Evolutionary conservation across 768 basidiomycete species (phyloP).

Genomic region (Mycena amicta): DNA sequence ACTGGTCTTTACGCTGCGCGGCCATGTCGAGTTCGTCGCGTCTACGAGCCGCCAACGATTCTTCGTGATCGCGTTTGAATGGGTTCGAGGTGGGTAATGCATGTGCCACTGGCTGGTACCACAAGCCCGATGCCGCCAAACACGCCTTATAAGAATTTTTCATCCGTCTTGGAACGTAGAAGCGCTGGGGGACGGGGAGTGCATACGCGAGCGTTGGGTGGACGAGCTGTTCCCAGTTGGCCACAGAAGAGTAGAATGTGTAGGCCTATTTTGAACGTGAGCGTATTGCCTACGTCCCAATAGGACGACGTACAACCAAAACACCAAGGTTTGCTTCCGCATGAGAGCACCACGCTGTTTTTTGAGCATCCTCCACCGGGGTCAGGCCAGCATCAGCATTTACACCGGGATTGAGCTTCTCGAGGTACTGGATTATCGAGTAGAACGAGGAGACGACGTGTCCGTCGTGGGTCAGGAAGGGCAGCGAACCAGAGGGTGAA

Average conservation of each 20-base stretch:
- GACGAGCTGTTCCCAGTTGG: slow-evolving; percentile 65
- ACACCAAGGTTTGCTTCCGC: slow-evolving; percentile 68
- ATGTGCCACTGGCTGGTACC: slow-evolving; percentile 37
- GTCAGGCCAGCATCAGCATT: slow-evolving; percentile 54
- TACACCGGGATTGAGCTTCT: slow-evolving; percentile 38
- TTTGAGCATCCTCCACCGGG: slow-evolving; percentile 51
- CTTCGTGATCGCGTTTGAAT: not conserved
- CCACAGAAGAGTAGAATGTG: slow-evolving; percentile 59
- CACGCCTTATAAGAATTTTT: slow-evolving; percentile 57
- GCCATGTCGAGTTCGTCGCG: not conserved
- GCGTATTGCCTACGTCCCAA: not conserved
- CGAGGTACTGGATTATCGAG: slow-evolving; percentile 68
- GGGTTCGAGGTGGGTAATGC: not conserved
- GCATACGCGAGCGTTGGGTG: slow-evolving; percentile 55
- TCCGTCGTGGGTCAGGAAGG: slow-evolving; percentile 65
- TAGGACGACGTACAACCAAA: slow-evolving; percentile 57
- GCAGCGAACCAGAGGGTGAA: slow-evolving; percentile 79
- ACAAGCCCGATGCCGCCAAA: slow-evolving; percentile 65
- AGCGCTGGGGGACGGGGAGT: slow-evolving; percentile 69
- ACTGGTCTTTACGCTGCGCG: slow-evolving; percentile 36
- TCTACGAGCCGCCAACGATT: not conserved
- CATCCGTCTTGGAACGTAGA: slow-evolving; percentile 70
- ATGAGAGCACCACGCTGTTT: slow-evolving; percentile 66
- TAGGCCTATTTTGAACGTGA: slow-evolving; percentile 49
- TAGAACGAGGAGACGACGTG: slow-evolving; percentile 52